Base-by-base conservation (phyloP, 352 stramenopile genomes). In the Globisporangium yorkense region DNA sequence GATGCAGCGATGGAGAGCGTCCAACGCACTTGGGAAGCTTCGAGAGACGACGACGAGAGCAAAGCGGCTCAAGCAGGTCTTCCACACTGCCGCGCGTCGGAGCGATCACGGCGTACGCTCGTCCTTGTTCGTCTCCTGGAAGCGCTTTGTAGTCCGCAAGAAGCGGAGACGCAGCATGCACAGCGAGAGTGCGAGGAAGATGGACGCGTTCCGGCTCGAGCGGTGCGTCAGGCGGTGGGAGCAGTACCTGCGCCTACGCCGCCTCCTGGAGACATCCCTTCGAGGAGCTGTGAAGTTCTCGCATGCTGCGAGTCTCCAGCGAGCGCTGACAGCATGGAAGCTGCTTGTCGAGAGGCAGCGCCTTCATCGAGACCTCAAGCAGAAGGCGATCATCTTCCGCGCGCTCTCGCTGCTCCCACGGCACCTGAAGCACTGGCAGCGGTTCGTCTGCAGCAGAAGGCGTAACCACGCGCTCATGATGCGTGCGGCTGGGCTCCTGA, bases 301-400 rank as follows among this genome's bases (percentile, higher is more conserved):
- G 0, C 67, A 49, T 5, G 45, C 46, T 10, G 58, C 48, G 1
- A 35, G 58, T 13, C 24, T 67, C 16, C 49, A 68, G 37, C 48
- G 44, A 1, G 55, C 65, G 8, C 70, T 82, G 21, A n/a, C 33
- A 0, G 58, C 47, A 27, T 88, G 77, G 77, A 66, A 45, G 16
- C 51, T 29, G 15, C 75, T 76, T 43, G 24, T 60, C 8, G n/a
- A 15, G 0, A 29, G 56, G 29, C 54, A 61, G 7, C 43, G 31
- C 5, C 53, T 77, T 2, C 52, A 43, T 2, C 43, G 50, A 12
- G 15, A 51, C 0, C 66, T 84, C 6, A 54, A 64, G 46, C 45
- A 82, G 12, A 79, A 79, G 18, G 77, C 77, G 2, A 4, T 51
- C 9, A 71, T 70, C 0, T 86, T 83, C 41, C 71, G 66, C 1